phyloP scores from a whole-genome alignment of 768 basidiomycete species.

The Filobasidium wieringae region DNA sequence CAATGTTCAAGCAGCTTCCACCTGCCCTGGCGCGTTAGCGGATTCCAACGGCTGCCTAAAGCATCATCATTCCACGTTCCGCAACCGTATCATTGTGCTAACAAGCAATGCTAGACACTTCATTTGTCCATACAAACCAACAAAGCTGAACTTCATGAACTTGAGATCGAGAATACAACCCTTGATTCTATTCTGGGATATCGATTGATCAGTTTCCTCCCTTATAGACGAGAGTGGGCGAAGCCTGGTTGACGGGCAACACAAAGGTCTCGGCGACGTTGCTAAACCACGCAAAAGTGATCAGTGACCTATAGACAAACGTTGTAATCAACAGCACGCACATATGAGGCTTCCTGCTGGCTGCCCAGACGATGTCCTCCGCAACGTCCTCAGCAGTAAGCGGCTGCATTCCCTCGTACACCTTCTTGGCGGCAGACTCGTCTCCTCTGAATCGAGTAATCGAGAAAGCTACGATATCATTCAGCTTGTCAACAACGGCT shows the following conservation, averaged over 20 bases:
- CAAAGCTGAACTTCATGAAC: no score
- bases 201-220: no score
- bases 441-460: conserved; percentile 81
- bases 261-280: conserved; percentile 50
- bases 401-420: conserved; percentile 79
- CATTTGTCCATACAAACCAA: no score
- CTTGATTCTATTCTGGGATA: no score
- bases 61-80: no score
- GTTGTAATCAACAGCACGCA: neutral
- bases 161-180: no score
- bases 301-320: no score
- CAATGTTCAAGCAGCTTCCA: no score
- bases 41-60: no score
- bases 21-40: no score
- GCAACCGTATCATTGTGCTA: no score
- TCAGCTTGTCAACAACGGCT: neutral
- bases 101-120: no score
- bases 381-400: conserved; percentile 62
- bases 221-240: conserved; percentile 29
- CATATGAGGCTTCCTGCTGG: conserved; percentile 39
- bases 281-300: neutral
- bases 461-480: conserved; percentile 57
- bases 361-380: conserved; percentile 96
- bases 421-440: conserved; percentile 64
- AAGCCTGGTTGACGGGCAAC: conserved; percentile 39